Evolutionary conservation across 768 basidiomycete genomes (phyloP).

Genomic region (Agaricus sinodeliciosus): DNA sequence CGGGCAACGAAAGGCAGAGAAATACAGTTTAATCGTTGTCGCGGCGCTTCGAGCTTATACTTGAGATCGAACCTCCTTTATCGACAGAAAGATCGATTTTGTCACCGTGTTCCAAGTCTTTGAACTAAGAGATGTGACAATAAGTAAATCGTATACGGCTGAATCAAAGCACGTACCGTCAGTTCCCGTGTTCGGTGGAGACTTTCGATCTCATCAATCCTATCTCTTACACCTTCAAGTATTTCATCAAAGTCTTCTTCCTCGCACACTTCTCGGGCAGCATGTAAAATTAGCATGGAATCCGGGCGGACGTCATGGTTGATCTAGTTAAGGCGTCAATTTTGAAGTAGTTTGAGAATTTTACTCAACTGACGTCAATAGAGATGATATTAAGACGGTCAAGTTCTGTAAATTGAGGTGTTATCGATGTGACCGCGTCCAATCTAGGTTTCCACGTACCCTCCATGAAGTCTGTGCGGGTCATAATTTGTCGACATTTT

Average conservation of each 20-base stretch:
- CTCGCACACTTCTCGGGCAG: conserved; percentile 62
- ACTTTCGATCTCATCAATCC: conserved; percentile 86
- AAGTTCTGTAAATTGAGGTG: conserved; percentile 34
- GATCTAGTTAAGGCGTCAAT: conserved; percentile 30
- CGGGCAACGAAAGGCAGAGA: too few species aligned
- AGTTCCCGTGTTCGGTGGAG: conserved; percentile 73
- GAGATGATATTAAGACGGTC: conserved; percentile 69
- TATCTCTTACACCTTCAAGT: conserved; percentile 61
- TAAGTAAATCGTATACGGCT: not conserved
- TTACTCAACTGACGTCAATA: conserved; percentile 56
- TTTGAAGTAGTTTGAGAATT: not conserved
- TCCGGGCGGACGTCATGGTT: conserved; percentile 75
- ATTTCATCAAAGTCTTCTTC: conserved; percentile 79
- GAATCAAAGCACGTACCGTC: conserved; percentile 40
- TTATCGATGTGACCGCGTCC: not conserved
- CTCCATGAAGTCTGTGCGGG: conserved; percentile 76
- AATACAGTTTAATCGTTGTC: not conserved
- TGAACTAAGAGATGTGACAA: conserved; percentile 28
- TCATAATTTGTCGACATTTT: conserved; percentile 77
- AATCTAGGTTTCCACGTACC: conserved; percentile 30
- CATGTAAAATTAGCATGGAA: conserved; percentile 69
- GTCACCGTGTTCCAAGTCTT: conserved; percentile 41
- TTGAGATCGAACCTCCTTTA: conserved; percentile 40
- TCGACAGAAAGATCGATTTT: conserved; percentile 49
- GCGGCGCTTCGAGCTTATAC: conserved; percentile 16